Base-by-base conservation (phyloP, 2,329 filamentous ascomycete species). In the Delphinella strobiligena region DNA sequence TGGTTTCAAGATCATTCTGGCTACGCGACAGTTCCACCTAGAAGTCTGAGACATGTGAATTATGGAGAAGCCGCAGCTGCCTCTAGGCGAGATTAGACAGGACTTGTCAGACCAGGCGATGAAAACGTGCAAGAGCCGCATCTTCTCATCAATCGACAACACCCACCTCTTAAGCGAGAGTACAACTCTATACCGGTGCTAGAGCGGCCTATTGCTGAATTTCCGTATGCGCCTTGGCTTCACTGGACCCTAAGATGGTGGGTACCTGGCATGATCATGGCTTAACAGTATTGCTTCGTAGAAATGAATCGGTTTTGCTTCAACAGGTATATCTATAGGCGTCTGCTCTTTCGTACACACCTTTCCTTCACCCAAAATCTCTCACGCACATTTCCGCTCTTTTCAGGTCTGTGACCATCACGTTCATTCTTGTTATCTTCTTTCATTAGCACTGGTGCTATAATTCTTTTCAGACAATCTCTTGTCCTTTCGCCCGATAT, bases 351-450 rank as follows among this genome's bases (percentile, higher is more conserved):
- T 9, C 35, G 19, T 41, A 33, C 19, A 19, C 14, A 33, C 41
- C 31, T n/a, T 17, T 33, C 14, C 11, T 19, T 16, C 19, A 16
- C 41, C 33, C 31, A 16, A 38, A 31, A 12, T 27, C 35, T 11
- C 27, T 34, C 37, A 39, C 19, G 41, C 41, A 34, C 29, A 33
- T 31, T 40, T 43, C 17, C 36, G 31, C 31, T 44, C 44, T 40
- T 17, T 49, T 49, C 37, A 39, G 54, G 54, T 56, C 53, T 51
- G 50, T 45, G 51, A 57, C 54, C 54, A 49, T 40, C 45, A 47
- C 49, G 44, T 47, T 52, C 46, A 36, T 50, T 51, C 47, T 34
- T 43, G 33, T 40, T 24, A 35, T 15, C 19, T 44, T 37, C 36
- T 34, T 45, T 50, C 45, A 36, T 34, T 45, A 50, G 45, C 44